Percentiles rank a stretch among this genome's conserved stretches.
These are phyloP conservation scores for Smittium culicis DNA, from an alignment of 371 early-diverging fungal species.

Conservation along the genomic window DNA sequence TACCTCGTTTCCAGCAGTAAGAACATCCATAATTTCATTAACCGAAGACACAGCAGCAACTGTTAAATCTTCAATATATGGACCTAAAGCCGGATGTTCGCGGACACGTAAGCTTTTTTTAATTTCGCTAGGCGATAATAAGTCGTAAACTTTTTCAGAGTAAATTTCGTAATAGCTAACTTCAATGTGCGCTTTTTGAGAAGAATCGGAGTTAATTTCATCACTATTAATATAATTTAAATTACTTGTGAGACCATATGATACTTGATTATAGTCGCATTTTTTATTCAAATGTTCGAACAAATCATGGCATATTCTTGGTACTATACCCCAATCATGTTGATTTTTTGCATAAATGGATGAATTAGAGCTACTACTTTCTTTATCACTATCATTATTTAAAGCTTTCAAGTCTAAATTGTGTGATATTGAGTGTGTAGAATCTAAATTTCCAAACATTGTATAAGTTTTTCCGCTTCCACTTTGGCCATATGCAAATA, in stretches of 20 bases:
- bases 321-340: background rate
- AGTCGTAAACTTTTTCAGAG: background rate
- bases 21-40: constrained; percentile 15
- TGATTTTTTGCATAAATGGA: constrained; percentile 10
- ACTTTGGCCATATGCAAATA: constrained; percentile 95
- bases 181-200: background rate
- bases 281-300: background rate
- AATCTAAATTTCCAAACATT: constrained; percentile 43
- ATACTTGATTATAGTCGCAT: background rate
- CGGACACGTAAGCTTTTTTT: constrained; percentile 47
- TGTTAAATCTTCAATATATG: constrained; percentile 70
- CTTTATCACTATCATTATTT: constrained; percentile 45
- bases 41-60: constrained; percentile 43
- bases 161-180: background rate
- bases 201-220: background rate
- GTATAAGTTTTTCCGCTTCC: constrained; percentile 83
- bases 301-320: background rate
- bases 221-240: background rate
- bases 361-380: constrained; percentile 40
- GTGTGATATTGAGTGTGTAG: constrained; percentile 69
- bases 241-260: background rate
- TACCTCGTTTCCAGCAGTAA: background rate
- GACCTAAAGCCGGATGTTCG: constrained; percentile 62
- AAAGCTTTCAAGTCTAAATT: constrained; percentile 36
- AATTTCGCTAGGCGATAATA: background rate